A percentile compares a stretch with the other conserved stretches of the same genome.
Evolutionary conservation across 2,329 filamentous ascomycete genomes (phyloP).

Genomic region (Cylindrodendrum hubeiense): DNA sequence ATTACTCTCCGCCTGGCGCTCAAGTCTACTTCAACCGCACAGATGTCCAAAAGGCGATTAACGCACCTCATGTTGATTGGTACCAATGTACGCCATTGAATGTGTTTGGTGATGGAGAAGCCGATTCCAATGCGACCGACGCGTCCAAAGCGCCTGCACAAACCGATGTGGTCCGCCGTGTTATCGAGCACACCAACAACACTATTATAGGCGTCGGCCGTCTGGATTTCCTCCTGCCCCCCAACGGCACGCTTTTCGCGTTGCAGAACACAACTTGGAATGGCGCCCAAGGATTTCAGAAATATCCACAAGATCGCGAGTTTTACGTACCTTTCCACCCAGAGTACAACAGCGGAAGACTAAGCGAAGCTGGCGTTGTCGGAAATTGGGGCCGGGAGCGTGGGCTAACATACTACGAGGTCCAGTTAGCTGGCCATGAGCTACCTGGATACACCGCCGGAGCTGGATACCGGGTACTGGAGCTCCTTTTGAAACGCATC

Average conservation of each 20-base stretch:
- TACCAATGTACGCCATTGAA: conserved; percentile 41
- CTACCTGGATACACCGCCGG: conserved; percentile 46
- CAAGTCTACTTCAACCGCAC: conserved; percentile 77
- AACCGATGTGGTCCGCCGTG: conserved; percentile 40
- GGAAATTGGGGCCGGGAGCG: conserved; percentile 80
- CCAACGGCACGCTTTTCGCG: conserved; percentile 77
- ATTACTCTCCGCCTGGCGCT: conserved; percentile 73
- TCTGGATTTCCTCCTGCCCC: conserved; percentile 73
- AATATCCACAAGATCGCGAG: conserved; percentile 57
- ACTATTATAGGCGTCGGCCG: conserved; percentile 47
- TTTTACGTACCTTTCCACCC: conserved; percentile 76
- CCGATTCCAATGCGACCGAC: conserved; percentile 32
- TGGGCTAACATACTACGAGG: conserved; percentile 77
- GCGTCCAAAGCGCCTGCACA: conserved; percentile 35
- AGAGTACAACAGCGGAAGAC: conserved; percentile 56
- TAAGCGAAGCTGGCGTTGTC: conserved; percentile 74
- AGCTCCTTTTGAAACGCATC: conserved; percentile 43
- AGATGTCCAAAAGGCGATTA: conserved; percentile 77
- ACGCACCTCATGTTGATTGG: conserved; percentile 63
- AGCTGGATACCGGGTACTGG: conserved; percentile 44
- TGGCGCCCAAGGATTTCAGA: conserved; percentile 77
- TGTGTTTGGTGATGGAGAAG: conserved; percentile 42
- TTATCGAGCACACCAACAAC: conserved; percentile 49
- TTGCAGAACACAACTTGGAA: conserved; percentile 87
- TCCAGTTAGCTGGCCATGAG: conserved; percentile 74